Evolutionary conservation across 208 protist species (phyloP), one percentile per base, ranked within the genome.

Genomic region (Trypanosoma platydactyli): DNA sequence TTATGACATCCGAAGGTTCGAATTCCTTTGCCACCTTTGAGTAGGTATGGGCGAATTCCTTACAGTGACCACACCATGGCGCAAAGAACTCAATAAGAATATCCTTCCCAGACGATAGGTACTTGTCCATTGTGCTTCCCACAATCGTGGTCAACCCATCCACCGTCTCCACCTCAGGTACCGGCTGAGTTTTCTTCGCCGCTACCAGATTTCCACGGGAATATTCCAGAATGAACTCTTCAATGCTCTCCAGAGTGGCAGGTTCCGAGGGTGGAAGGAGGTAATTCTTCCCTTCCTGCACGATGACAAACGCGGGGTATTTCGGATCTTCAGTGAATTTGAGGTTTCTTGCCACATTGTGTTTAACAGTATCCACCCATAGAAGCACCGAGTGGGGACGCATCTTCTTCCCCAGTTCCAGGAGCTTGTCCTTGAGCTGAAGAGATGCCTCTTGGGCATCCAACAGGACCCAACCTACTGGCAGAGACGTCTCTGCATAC

Each of bases 81-180:
- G 91, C 87, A 66, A 94, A 98, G 45, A 98, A 97, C 81, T 96
- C 81, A 22, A 98, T 83, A 5, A 96, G 63, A 1, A 88, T 84
- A 20, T 71, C 72, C 41, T 81, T 81, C 35, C 60, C 73, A n/a
- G 70, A 67, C 6, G 56, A 81, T 7, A 84, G 51, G 73, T 91
- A 80, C 30, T 84, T 75, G 24, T 50, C 55, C 11, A 95, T 56
- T 24, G 80, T 89, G 3, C 76, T 70, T 46, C 73, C 88, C 33
- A 96, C 91, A 49, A 96, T 71, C 27, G 85, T 94, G 18, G 91
- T 96, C 27, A 94, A 70, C 41, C 91, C 91, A 52, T 88, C 74
- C 52, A 80, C 73, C 33, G 86, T 93, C 61, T 92, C 84, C 55
- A 64, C 58, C 35, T 83, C 76, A 35, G 91, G 91, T 12, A 88